Conservation (phyloP, 2,329 filamentous ascomycete species). For the Aureobasidium mangrovei region DNA sequence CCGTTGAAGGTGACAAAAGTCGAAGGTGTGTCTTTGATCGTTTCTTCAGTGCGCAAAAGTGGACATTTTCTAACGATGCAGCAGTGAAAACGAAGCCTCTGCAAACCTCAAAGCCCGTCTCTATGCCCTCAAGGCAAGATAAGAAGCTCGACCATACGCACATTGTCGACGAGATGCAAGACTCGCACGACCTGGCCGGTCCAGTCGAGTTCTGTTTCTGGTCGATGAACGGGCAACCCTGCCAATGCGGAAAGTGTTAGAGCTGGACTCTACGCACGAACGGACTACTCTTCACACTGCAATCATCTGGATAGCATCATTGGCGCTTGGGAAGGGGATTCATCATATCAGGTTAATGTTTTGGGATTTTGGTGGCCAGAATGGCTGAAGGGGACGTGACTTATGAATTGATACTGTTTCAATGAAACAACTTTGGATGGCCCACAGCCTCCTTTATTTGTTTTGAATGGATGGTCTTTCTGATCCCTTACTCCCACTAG, state of each 20-base stretch:
- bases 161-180: conserved; percentile 1
- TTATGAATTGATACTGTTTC: too few relatives aligned
- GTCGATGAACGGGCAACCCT: conserved; percentile 2
- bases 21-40: background rate
- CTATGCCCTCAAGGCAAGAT: background rate
- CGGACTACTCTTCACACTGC: background rate
- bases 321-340: too few relatives aligned
- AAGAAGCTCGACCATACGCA: background rate
- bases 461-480: too few relatives aligned
- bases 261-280: background rate
- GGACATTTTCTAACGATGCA: background rate
- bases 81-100: background rate
- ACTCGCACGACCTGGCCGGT: conserved; percentile 1
- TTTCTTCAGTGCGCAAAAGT: background rate
- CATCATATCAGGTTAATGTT: too few relatives aligned
- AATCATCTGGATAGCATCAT: too few relatives aligned
- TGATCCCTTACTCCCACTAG: too few relatives aligned
- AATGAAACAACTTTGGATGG: too few relatives aligned
- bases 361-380: too few relatives aligned
- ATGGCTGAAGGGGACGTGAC: too few relatives aligned
- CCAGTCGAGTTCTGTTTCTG: conserved; percentile 8
- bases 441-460: too few relatives aligned
- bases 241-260: conserved; percentile 7
- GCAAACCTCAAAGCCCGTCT: background rate
- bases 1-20: background rate